These are phyloP conservation scores for Amanita rimosa DNA, from an alignment of 768 basidiomycete genomes.

Conservation along the genomic window DNA sequence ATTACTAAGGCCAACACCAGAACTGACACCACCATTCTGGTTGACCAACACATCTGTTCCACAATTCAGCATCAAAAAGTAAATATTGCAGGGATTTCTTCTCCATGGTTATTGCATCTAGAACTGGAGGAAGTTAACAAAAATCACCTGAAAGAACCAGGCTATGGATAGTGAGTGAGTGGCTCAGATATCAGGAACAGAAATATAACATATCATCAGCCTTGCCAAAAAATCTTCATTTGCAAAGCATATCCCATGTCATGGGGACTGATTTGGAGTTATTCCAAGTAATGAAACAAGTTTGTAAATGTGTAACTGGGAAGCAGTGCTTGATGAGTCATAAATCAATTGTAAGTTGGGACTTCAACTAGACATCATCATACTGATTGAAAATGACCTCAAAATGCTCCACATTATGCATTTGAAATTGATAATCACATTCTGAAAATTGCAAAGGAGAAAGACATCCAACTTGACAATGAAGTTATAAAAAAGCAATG, in stretches of 20 bases:
- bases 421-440: constrained; percentile 20
- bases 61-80: too few relatives aligned
- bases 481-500: background rate
- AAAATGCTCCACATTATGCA: constrained; percentile 24
- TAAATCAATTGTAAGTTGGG: constrained; percentile 18
- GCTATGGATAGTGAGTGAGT: too few relatives aligned
- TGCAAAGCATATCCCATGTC: too few relatives aligned
- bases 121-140: too few relatives aligned
- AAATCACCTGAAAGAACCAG: too few relatives aligned
- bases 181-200: too few relatives aligned
- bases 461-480: constrained; percentile 10
- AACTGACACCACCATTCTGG: too few relatives aligned
- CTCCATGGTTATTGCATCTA: too few relatives aligned
- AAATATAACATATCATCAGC: constrained; percentile 17
- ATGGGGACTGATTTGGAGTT: background rate
- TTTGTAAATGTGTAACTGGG: constrained; percentile 24
- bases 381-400: constrained; percentile 20
- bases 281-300: constrained; percentile 14
- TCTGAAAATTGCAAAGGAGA: constrained; percentile 14
- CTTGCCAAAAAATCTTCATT: constrained; percentile 19
- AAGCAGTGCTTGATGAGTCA: constrained; percentile 13
- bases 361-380: background rate
- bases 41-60: too few relatives aligned
- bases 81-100: too few relatives aligned
- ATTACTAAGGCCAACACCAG: too few relatives aligned